phyloP scores from a whole-genome alignment of 163 green algal species.

The Scenedesmus sp. region DNA sequence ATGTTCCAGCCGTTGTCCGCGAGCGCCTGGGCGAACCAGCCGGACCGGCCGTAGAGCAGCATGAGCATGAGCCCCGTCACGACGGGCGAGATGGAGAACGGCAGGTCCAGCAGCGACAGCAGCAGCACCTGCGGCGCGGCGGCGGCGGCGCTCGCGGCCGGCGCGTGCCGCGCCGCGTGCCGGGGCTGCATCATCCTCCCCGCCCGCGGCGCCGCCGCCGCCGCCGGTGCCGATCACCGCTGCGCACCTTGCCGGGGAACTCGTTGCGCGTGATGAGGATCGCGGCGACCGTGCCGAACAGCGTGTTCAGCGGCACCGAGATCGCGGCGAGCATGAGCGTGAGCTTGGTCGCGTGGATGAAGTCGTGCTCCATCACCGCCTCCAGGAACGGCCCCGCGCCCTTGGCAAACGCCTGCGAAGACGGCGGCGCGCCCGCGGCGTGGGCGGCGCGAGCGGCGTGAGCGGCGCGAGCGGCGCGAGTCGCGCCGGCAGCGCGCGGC shows the following conservation, averaged over 20 bases:
- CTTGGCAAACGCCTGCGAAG: constrained; percentile 77
- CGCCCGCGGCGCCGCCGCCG: no score
- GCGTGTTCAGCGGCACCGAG: constrained; percentile 84
- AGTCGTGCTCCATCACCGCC: constrained; percentile 81
- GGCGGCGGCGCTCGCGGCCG: neutral
- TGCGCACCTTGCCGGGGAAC: constrained; percentile 77
- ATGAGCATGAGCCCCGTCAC: constrained; percentile 90
- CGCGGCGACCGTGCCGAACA: constrained; percentile 80
- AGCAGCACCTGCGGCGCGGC: constrained; percentile 64
- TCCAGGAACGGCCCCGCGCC: constrained; percentile 80
- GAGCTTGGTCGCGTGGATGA: constrained; percentile 84
- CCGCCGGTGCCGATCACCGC: constrained; percentile 2
- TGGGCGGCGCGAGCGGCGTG: neutral
- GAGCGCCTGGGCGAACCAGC: constrained; percentile 81
- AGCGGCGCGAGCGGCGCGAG: neutral
- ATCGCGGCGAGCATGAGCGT: constrained; percentile 77
- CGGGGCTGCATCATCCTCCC: neutral
- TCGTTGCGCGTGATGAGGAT: constrained; percentile 83
- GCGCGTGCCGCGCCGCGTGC: neutral
- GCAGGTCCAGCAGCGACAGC: constrained; percentile 72
- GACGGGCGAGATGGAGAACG: constrained; percentile 76
- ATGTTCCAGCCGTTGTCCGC: constrained; percentile 72
- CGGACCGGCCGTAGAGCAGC: constrained; percentile 83
- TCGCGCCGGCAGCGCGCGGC: no score
- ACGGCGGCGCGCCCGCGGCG: neutral